Conservation (phyloP, 192 early-diverging fungal genomes). For the Coemansia furcata region DNA sequence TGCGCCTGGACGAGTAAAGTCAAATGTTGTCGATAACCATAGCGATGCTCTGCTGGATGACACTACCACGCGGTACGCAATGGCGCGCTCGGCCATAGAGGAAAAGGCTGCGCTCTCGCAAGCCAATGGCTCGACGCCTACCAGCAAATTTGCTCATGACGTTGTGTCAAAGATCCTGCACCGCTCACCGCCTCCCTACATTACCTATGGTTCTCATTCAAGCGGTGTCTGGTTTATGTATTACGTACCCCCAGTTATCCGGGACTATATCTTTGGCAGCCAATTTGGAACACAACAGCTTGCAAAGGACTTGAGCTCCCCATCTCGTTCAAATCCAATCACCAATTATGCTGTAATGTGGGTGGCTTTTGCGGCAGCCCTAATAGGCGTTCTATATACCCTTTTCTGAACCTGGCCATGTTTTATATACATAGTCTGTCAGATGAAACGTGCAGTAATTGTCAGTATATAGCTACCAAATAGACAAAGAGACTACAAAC, state of each 20-base stretch:
- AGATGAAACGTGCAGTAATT: too few species aligned
- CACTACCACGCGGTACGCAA: conserved; percentile 45
- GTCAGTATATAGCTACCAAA: too few species aligned
- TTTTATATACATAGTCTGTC: too few species aligned
- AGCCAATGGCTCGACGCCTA: conserved; percentile 50
- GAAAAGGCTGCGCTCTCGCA: conserved; percentile 54
- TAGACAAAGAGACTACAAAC: too few species aligned
- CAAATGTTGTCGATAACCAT: conserved; percentile 57
- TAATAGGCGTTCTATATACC: background rate
- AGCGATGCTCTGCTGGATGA: conserved; percentile 28
- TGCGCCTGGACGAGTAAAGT: conserved; percentile 63
- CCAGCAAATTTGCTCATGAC: conserved; percentile 56
- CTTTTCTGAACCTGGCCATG: too few species aligned
- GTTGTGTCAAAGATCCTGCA: conserved; percentile 53
- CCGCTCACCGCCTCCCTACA: conserved; percentile 51
- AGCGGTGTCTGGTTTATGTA: conserved; percentile 38
- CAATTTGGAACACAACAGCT: conserved; percentile 45
- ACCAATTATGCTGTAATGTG: background rate
- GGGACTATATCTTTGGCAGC: conserved; percentile 46
- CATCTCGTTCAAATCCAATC: background rate
- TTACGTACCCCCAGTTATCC: conserved; percentile 51
- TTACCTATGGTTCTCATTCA: conserved; percentile 57
- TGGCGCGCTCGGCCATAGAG: conserved; percentile 44
- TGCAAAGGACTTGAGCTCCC: background rate
- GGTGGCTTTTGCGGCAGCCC: background rate